Evolutionary conservation across 192 early-diverging fungal genomes (phyloP).

Genomic region (Dimargaris cristalligena): DNA sequence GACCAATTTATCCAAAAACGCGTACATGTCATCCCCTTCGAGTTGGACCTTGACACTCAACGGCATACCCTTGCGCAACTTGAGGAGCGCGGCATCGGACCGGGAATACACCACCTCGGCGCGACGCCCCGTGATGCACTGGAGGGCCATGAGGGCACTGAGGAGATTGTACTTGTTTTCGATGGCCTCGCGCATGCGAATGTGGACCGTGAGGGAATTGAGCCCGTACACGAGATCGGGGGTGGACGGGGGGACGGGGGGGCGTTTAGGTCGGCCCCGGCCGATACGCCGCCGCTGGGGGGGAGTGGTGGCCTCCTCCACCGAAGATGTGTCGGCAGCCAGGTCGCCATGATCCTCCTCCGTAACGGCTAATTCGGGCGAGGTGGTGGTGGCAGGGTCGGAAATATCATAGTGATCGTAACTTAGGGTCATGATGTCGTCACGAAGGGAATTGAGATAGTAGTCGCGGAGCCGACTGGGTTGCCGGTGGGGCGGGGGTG

Average conservation of each 20-base stretch:
- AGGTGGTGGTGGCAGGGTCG: background rate
- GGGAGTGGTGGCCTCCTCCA: conserved; percentile 15
- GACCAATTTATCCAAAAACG: conserved; percentile 85
- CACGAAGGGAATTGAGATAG: conserved; percentile 52
- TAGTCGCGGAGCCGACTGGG: conserved; percentile 55
- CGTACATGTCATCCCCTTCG: conserved; percentile 71
- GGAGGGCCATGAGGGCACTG: conserved; percentile 78
- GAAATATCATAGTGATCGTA: conserved; percentile 39
- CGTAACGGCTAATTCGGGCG: background rate
- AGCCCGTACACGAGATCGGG: conserved; percentile 48
- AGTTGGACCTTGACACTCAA: conserved; percentile 69
- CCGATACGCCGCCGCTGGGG: conserved; percentile 19
- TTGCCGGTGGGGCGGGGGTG: too few relatives aligned
- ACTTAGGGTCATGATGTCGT: conserved; percentile 55
- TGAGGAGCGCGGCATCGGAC: conserved; percentile 60
- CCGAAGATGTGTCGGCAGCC: too few relatives aligned
- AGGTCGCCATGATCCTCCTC: conserved; percentile 16
- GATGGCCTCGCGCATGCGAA: conserved; percentile 73
- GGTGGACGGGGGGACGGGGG: conserved; percentile 33
- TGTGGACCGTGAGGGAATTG: conserved; percentile 59
- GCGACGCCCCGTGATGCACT: conserved; percentile 65
- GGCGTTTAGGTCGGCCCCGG: conserved; percentile 1
- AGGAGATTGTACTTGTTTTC: conserved; percentile 78
- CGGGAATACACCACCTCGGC: conserved; percentile 69
- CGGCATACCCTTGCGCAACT: conserved; percentile 85